Percentiles rank a stretch among this genome's conserved stretches.
These are phyloP conservation scores for Balamuthia mandrillaris DNA, from an alignment of 208 protist species.

Conservation along the genomic window DNA sequence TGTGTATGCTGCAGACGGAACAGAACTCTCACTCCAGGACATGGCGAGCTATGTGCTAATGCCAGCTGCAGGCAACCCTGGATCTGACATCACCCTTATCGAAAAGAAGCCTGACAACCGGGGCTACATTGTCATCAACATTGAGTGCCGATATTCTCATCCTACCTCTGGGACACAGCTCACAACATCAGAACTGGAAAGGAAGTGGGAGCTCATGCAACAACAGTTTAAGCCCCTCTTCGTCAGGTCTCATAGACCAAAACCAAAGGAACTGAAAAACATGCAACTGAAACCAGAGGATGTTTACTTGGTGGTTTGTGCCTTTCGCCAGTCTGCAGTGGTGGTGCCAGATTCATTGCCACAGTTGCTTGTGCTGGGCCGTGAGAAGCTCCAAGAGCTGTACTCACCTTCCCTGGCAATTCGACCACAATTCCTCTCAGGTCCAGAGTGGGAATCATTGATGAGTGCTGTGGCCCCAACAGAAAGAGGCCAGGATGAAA, in stretches of 20 bases:
- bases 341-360: not conserved
- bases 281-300: not conserved
- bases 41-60: not conserved
- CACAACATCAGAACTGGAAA: not conserved
- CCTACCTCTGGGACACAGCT: not conserved
- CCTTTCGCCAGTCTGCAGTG: not conserved
- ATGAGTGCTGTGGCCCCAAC: no score
- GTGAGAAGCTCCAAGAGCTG: not conserved
- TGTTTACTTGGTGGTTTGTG: constrained; percentile 19
- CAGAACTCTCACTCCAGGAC: no score
- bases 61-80: not conserved
- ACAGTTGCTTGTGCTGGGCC: not conserved
- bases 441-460: no score
- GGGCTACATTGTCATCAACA: constrained; percentile 28
- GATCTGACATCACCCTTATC: not conserved
- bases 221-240: no score
- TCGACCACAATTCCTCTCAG: constrained; percentile 21
- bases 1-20: no score
- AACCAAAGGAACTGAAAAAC: no score
- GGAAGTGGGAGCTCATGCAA: not conserved
- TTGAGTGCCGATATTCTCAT: constrained; percentile 20
- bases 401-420: constrained; percentile 5
- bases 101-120: constrained; percentile 6
- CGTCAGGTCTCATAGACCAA: no score
- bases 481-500: no score